Evolutionary conservation across 179 eudicot species (phyloP), one percentile per base, ranked within the genome.

Genomic region (Silene coronaria): DNA sequence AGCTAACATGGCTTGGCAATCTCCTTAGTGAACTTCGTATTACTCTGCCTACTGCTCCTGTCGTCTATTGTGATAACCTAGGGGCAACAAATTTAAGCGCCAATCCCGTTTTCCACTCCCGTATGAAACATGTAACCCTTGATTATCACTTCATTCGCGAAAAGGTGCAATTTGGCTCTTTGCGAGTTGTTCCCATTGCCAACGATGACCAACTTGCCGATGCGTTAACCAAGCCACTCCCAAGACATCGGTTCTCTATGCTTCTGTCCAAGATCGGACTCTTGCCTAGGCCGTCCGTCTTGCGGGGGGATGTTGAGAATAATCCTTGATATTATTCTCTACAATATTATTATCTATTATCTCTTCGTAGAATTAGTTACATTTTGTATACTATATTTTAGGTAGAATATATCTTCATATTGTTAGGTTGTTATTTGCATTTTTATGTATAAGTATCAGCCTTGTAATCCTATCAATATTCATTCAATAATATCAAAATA

Each of bases 281-380:
- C 68, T 8, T 19, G 1, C 0, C 36, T 24, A 3, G 17, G 12
- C 68, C 68, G 68, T 63, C 68, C 68, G 12, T 26, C 68, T 63
- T 63, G 68, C 68, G 28, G 34, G 68, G 68, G 68, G 28, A 63
- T 63, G 68, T 24, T 26, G 22, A 63, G 68, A n/a, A n/a, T n/a
- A 13, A 24, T 63, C 36, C 5, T 32, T 32, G 5, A 32, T 3
- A n/a, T 32, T 32, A 32, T 32, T 32, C 36, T 32, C 36, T n/a
- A n/a, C n/a, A n/a, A n/a, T n/a, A n/a, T n/a, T n/a, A n/a, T n/a
- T n/a, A n/a, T n/a, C n/a, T n/a, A n/a, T n/a, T n/a, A n/a, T n/a
- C n/a, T n/a, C n/a, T n/a, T n/a, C n/a, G n/a, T n/a, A n/a, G n/a
- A n/a, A n/a, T n/a, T n/a, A n/a, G n/a, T n/a, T n/a, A n/a, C n/a